Base-by-base conservation (phyloP, 306 rosid species). In the Astragalus membranaceus region DNA sequence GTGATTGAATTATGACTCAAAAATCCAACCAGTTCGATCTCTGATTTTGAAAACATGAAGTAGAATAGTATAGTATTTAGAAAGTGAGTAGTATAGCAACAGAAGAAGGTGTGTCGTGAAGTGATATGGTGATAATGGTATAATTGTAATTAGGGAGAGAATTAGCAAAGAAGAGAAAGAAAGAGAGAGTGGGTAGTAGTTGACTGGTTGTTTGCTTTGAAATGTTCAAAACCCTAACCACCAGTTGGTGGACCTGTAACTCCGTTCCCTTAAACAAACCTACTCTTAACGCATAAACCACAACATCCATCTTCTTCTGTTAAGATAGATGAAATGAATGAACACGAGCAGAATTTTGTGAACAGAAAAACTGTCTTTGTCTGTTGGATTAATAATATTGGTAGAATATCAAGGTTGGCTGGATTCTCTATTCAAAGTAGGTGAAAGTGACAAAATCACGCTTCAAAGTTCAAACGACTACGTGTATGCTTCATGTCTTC, bases 181-280 rank as follows among this genome's bases (percentile, higher is more conserved):
- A 5, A 15, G 11, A 50, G 78, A 29, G 46, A 61, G 44, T 14
- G 49, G 80, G 80, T 83, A 32, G 88, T 84, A 32, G 88, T 84
- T 77, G 96, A 72, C 62, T 60, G 47, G 59, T 60, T 72, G 76
- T 84, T 92, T 92, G 95, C 91, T 88, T 88, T 66, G 84, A 79
- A 82, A 70, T 79, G 86, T 79, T 88, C 83, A 75, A 75, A 82
- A 82, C 70, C 82, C 79, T 80, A 88, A 88, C 98, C 43, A 90
- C 98, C 93, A 88, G 93, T 90, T 77, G 98, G 95, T 93, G 70
- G 83, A 90, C 85, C 91, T 80, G 77, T 77, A 90, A 82, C 57
- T n/a, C 29, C 7, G 30, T 26, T 46, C 70, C 75, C 79, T 74
- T 75, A 26, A 26, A 26, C 30, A 85, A 87, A 36, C 89, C 82